Evolutionary conservation across 2,329 filamentous ascomycete species (phyloP), one percentile per base, ranked within the genome.

Genomic region (Colletotrichum paranaense): DNA sequence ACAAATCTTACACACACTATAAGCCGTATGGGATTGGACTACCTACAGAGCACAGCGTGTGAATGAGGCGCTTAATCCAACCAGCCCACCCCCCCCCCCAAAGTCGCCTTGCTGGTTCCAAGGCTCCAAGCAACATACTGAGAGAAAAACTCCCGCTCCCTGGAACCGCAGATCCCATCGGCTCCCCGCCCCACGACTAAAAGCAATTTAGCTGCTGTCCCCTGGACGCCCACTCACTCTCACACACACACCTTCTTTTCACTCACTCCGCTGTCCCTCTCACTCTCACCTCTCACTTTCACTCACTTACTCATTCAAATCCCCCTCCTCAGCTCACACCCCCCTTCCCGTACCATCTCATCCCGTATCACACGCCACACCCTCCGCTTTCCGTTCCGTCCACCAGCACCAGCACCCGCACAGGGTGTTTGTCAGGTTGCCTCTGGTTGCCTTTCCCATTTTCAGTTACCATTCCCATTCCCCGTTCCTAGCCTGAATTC

Each of bases 121-220:
- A 62, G 49, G 57, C 59, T 32, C 59, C 46, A 38, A 71, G 49
- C 46, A 30, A 52, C 52, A 69, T 38, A 22, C 42, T n/a, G 42
- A n/a, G 42, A 49, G 30, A 46, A 38, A 52, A 22, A 24, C 32
- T 62, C 52, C 69, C 66, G 65, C 66, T 63, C 28, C 38, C 49
- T 64, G 65, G 53, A 72, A 70, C 66, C 59, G 66, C 53, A 72
- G 69, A 72, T 70, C 52, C 42, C 63, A 68, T 62, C 68, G 63
- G 68, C 24, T 63, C 38, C 38, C 53, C 64, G 56, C 35, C 56
- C 68, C 56, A 38, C 62, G 53, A 35, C 62, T 35, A 46, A 62
- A 49, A 24, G 42, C 49, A 35, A 46, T 53, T 56, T 59, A 62
- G 58, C 26, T 64, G 38, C 4, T 19, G 38, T 53, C 38, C 46